Evolutionary conservation across 2,329 filamentous ascomycete genomes (phyloP).

Genomic region (Hymenoscyphus albidus): DNA sequence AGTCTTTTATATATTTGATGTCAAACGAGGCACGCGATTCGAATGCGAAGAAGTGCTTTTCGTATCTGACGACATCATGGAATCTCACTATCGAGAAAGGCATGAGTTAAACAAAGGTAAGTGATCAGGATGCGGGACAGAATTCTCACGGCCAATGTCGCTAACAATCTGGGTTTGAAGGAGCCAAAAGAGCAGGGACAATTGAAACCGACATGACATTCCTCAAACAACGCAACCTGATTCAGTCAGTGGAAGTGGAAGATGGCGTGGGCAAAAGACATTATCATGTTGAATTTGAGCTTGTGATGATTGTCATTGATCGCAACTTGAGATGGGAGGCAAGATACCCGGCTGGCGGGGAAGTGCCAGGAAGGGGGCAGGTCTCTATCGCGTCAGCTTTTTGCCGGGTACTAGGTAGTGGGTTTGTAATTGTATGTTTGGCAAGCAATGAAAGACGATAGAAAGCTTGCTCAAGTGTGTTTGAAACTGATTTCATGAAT

Average conservation of each 20-base stretch:
- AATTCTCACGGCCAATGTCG: neutral
- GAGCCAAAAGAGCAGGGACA: slow-evolving; percentile 11
- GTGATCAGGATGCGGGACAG: neutral
- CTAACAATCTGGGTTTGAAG: neutral
- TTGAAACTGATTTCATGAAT: no score
- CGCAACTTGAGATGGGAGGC: slow-evolving; percentile 22
- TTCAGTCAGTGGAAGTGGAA: slow-evolving; percentile 6
- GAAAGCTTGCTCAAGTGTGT: neutral
- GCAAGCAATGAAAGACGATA: neutral
- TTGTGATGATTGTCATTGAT: slow-evolving; percentile 21
- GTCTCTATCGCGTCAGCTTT: slow-evolving; percentile 22
- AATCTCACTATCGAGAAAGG: slow-evolving; percentile 18
- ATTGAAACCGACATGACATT: slow-evolving; percentile 21
- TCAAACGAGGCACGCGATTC: slow-evolving; percentile 5
- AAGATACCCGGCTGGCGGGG: slow-evolving; percentile 16
- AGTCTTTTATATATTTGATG: slow-evolving; percentile 12
- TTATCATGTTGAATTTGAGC: slow-evolving; percentile 20
- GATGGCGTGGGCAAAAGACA: slow-evolving; percentile 2
- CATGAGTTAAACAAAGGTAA: slow-evolving; percentile 21
- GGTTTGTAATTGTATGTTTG: neutral
- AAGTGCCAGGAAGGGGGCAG: slow-evolving; percentile 12
- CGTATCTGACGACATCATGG: slow-evolving; percentile 14
- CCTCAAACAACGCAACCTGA: slow-evolving; percentile 10
- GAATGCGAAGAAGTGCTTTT: slow-evolving; percentile 15
- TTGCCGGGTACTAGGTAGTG: slow-evolving; percentile 14